phyloP scores from a whole-genome alignment of 2,329 filamentous ascomycete species.

The Arthroderma uncinatum region DNA sequence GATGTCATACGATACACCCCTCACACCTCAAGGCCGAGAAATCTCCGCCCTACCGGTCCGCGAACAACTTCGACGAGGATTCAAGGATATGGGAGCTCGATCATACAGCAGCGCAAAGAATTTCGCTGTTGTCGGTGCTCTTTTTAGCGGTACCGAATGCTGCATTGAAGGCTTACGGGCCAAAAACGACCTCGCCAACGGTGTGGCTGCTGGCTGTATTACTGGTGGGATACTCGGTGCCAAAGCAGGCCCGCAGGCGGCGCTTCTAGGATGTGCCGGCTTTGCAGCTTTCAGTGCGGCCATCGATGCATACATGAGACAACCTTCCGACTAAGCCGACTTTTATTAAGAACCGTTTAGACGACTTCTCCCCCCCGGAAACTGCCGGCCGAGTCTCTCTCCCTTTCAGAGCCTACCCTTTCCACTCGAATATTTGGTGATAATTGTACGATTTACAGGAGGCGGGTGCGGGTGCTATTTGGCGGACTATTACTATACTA shows the following conservation, averaged over 20 bases:
- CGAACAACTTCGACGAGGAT: constrained; percentile 72
- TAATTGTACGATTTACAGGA: neutral
- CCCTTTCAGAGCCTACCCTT: neutral
- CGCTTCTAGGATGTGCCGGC: constrained; percentile 74
- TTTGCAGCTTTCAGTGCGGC: constrained; percentile 89
- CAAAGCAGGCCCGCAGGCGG: constrained; percentile 79
- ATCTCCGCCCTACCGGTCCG: constrained; percentile 60
- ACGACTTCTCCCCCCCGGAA: neutral
- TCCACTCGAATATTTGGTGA: neutral
- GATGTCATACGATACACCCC: constrained; percentile 98
- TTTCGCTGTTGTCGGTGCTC: constrained; percentile 83
- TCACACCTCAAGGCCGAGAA: constrained; percentile 47
- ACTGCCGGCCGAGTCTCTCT: neutral
- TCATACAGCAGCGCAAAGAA: constrained; percentile 81
- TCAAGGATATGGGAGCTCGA: constrained; percentile 87
- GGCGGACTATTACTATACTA: neutral
- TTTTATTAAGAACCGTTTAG: neutral
- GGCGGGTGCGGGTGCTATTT: neutral
- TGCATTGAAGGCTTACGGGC: constrained; percentile 81
- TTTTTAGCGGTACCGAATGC: constrained; percentile 90
- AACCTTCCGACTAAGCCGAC: constrained; percentile 44
- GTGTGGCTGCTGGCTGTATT: constrained; percentile 74
- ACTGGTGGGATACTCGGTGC: constrained; percentile 82
- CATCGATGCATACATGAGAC: constrained; percentile 84
- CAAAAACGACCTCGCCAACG: constrained; percentile 88